Conservation (phyloP, 371 early-diverging fungal species). For the Zychaea mexicana region DNA sequence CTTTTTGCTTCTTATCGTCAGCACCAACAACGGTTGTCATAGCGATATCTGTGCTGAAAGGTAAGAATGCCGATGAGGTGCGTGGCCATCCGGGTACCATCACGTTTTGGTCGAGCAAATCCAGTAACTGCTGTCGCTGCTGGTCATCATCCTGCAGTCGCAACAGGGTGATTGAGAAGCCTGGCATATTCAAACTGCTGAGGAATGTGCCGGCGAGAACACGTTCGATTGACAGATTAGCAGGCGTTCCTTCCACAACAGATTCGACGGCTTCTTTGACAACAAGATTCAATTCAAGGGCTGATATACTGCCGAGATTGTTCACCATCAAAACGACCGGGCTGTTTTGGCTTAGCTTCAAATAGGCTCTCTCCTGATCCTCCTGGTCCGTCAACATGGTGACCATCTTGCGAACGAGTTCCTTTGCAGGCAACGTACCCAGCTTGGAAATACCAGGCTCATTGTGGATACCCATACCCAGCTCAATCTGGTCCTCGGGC, state of each 20-base stretch:
- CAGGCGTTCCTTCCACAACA: slow-evolving; percentile 17
- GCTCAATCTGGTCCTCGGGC: slow-evolving; percentile 58
- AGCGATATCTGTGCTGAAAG: not conserved
- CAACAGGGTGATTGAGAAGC: slow-evolving; percentile 67
- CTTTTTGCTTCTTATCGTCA: not conserved
- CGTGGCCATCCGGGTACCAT: slow-evolving; percentile 56
- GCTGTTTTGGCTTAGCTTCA: slow-evolving; percentile 21
- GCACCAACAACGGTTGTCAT: not conserved
- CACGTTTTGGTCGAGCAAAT: not conserved
- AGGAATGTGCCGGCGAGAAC: slow-evolving; percentile 70
- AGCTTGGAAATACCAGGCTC: slow-evolving; percentile 73
- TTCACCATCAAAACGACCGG: slow-evolving; percentile 70
- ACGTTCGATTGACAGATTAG: slow-evolving; percentile 49
- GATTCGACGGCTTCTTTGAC: slow-evolving; percentile 63
- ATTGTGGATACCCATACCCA: slow-evolving; percentile 79
- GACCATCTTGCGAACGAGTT: slow-evolving; percentile 56
- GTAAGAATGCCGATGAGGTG: slow-evolving; percentile 8
- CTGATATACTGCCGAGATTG: slow-evolving; percentile 78
- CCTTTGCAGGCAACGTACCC: slow-evolving; percentile 45
- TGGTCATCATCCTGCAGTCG: not conserved
- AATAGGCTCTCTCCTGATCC: slow-evolving; percentile 49
- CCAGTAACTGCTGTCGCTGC: not conserved
- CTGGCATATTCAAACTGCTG: slow-evolving; percentile 81
- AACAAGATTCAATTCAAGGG: slow-evolving; percentile 69
- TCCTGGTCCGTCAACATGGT: slow-evolving; percentile 53